Evolutionary conservation across 2,329 filamentous ascomycete genomes (phyloP).

Genomic region (Claviceps capensis): DNA sequence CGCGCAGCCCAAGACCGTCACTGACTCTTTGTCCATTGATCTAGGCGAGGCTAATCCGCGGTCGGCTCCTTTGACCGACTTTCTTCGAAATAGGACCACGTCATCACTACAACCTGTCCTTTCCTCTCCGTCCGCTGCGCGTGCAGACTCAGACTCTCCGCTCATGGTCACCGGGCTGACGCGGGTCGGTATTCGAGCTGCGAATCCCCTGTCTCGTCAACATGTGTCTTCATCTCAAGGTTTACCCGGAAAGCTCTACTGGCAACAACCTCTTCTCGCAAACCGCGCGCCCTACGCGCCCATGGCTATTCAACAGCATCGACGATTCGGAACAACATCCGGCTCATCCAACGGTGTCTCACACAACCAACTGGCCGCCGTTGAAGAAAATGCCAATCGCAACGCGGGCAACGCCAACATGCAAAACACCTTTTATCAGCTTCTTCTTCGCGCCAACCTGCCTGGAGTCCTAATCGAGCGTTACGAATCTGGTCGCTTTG

Average conservation of each 20-base stretch:
- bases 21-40: background rate
- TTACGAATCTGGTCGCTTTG: conserved; percentile 76
- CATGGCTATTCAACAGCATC: conserved; percentile 11
- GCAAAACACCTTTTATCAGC: conserved; percentile 89
- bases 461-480: conserved; percentile 83
- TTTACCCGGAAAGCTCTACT: conserved; percentile 6
- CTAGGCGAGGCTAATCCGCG: conserved; percentile 8
- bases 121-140: background rate
- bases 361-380: conserved; percentile 59
- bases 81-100: conserved; percentile 13
- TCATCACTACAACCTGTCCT: background rate
- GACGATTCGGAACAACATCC: conserved; percentile 19
- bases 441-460: conserved; percentile 83
- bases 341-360: conserved; percentile 36
- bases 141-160: conserved; percentile 8
- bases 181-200: conserved; percentile 16
- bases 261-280: conserved; percentile 10
- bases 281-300: conserved; percentile 7
- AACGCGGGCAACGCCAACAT: conserved; percentile 77
- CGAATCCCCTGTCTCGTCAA: conserved; percentile 15
- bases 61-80: conserved; percentile 14
- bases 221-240: conserved; percentile 11
- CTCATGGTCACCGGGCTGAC: conserved; percentile 12
- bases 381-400: conserved; percentile 86
- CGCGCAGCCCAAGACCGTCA: conserved; percentile 2